Evolutionary conservation across 805 yeast species (phyloP), one percentile per base, ranked within the genome.

Genomic region (Sugiyamaella boreocaroliniensis): DNA sequence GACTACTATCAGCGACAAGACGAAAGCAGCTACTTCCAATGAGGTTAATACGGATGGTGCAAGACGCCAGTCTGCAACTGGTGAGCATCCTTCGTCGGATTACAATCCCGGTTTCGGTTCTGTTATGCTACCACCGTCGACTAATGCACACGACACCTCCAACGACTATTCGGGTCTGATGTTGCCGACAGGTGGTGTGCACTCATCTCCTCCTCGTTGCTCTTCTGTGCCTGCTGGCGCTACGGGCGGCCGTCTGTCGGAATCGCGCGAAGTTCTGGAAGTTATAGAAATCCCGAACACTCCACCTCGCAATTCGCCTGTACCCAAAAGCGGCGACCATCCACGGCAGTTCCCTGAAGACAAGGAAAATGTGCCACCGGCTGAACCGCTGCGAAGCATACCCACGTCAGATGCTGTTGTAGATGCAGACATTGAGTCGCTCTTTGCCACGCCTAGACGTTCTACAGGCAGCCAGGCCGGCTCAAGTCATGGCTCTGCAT

Each of bases 301-400:
- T 3, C 37, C 37, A 14, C 37, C 37, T 32, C 37, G 37, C 37
- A 32, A 32, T 14, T 32, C 37, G 8, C 37, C 10, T 3, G 37
- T 4, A 10, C 4, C 37, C 5, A 32, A 32, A 32, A 9, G n/a
- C 37, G 4, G 37, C 37, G n/a, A 32, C 32, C 32, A 8, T 14
- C 12, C 37, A 32, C n/a, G 10, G 8, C 37, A 32, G 37, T 22
- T 22, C 11, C 37, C 12, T 10, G 37, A 32, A 11, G n/a, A 56
- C 40, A 56, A 56, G 45, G 59, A 56, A 18, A 56, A 56, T 29
- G 29, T 43, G n/a, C 59, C 56, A 4, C 59, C 59, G 4, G 41
- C 50, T 8, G 42, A 29, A 9, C n/a, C 46, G 15, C 34, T n/a
- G 18, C 15, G 47, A 15, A 15, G 26, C 18, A n/a, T 15, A 3